Evolutionary conservation across 1,284 basidiomycete genomes (phyloP), one percentile per base, ranked within the genome.

Genomic region (Cystobasidiaceae sp.): DNA sequence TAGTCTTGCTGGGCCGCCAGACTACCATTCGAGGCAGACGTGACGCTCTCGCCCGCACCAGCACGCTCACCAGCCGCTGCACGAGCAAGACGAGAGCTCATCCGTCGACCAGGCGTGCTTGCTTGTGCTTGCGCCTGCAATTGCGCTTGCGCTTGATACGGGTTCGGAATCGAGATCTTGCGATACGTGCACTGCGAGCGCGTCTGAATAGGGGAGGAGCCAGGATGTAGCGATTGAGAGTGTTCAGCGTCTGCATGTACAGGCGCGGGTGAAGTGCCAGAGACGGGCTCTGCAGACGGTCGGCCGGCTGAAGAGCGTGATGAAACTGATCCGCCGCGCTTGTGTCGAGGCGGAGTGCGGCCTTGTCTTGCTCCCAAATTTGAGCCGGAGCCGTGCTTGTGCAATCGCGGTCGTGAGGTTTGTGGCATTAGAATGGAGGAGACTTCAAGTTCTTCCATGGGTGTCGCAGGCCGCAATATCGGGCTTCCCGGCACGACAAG

Each of bases 151-250:
- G n/a, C n/a, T n/a, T n/a, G 44, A 21, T 46, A 49, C 41, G 56
- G 56, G 48, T 59, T 59, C n/a, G 61, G 61, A 25, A 64, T 64
- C 21, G 44, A 34, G 4, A 64, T 51, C 33, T 64, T 64, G 30
- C 45, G 61, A 39, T 64, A 64, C 17, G 61, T 64, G 32, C 61
- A 64, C 11, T 64, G 61, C n/a, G 61, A 64, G 27, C 61, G 41
- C 4, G 61, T 64, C 32, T 55, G 51, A 55, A 55, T 55, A 19
- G 61, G 61, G 17, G 61, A 64, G 8, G 61, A 45, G 25, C 25
- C 15, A 13, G 61, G n/a, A 13, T 51, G 34, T 37, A 44, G 11
- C 13, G 9, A 23, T 33, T 23, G 27, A 15, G 49, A 32, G 37
- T 49, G 41, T 19, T 56, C 52, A 11, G 52, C 19, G n/a, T 56